Evolutionary conservation across 192 early-diverging fungal genomes (phyloP), one percentile per base, ranked within the genome.

Genomic region (Podila horticola): DNA sequence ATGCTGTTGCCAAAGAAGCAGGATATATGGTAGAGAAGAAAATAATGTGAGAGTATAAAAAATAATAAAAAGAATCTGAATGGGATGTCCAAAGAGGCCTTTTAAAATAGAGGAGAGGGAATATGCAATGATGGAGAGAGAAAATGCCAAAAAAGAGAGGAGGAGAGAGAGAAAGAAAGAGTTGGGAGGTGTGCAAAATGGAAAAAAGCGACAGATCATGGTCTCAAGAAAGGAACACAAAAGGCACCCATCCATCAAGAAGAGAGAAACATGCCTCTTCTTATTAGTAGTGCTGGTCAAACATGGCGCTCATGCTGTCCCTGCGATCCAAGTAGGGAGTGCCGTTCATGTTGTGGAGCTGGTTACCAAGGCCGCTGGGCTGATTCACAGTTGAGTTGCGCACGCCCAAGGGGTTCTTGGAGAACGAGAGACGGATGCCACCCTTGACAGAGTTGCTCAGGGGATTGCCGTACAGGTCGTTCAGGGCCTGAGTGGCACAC

Each of bases 391-490:
- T 69, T 62, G 77, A 81, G 67, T 81, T 89, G 28, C 96, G 91
- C 20, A 96, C 94, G 48, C 96, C 96, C 11, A 99, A 87, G 31
- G 97, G 97, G 74, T 99, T 99, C 86, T 99, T 99, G 67, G 93
- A 95, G 83, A 95, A 99, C 76, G 92, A 93, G 9, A 99, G 89
- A n/a, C 97, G 91, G 74, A 99, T 96, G 50, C 97, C 97, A 49
- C 96, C 93, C 82, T 95, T 96, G 33, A 94, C 91, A 19, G 95
- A 96, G 85, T 93, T 96, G 48, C 86, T 85, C 58, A 99, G 79
- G 33, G 88, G 90, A 60, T 94, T 91, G 38, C 97, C 97, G 67
- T 96, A 93, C 5, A 97, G 88, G 58, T 97, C 93, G 60, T 84
- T 88, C 84, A 98, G 88, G 19, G 96, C 95, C 57, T 94, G 92